Conservation (phyloP, 2,329 filamentous ascomycete genomes). For the Pseudogymnoascus verrucosus region DNA sequence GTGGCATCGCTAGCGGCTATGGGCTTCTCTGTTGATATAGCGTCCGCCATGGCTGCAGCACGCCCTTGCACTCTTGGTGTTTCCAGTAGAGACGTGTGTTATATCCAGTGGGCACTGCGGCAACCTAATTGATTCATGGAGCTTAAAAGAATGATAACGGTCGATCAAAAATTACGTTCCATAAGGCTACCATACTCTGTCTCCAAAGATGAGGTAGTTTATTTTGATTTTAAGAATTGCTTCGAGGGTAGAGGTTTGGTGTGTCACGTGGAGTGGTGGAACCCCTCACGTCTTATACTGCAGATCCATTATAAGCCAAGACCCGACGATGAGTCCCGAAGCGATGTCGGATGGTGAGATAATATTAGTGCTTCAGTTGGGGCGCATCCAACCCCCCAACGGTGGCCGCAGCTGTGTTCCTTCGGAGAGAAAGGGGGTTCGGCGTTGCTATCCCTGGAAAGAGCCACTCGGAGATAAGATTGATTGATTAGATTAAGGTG, state of each 20-base stretch:
- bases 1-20: not conserved
- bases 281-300: not conserved
- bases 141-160: not conserved
- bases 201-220: not conserved
- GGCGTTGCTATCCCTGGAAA: not conserved
- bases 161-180: not conserved
- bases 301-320: not conserved
- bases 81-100: not conserved
- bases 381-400: not conserved
- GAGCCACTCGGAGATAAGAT: not conserved
- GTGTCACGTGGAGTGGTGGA: not conserved
- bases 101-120: not conserved
- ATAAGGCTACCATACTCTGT: not conserved
- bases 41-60: not conserved
- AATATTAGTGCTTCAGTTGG: not conserved
- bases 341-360: not conserved
- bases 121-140: not conserved
- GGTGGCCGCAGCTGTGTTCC: not conserved
- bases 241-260: not conserved
- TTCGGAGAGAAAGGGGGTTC: not conserved
- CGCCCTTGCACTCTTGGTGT: not conserved
- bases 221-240: not conserved
- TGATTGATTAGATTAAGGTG: constrained; percentile 4
- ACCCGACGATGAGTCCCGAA: not conserved
- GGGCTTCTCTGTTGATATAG: not conserved